Percentiles rank a stretch among this genome's conserved stretches.
Evolutionary conservation across 2,329 filamentous ascomycete species (phyloP).

Genomic region (Ophiostoma tasmaniense): DNA sequence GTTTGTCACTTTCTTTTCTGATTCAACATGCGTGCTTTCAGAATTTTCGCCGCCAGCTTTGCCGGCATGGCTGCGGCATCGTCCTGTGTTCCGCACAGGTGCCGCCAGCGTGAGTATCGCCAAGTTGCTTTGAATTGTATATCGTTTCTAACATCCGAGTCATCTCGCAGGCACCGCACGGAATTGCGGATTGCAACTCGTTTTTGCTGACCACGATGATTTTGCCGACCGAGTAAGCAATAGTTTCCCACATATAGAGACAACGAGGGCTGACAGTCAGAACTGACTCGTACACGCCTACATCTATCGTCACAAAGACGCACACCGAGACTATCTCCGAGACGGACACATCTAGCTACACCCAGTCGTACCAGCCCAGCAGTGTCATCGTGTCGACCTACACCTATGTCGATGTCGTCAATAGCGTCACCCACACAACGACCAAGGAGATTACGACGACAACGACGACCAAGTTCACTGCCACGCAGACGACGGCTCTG

Average conservation of each 20-base stretch:
- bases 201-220: not conserved
- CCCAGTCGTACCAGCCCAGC: constrained; percentile 10
- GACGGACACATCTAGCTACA: constrained; percentile 5
- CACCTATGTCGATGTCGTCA: constrained; percentile 10
- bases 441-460: constrained; percentile 8
- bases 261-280: too few species aligned
- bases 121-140: too few species aligned
- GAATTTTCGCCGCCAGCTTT: not conserved
- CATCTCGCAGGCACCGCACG: not conserved
- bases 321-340: constrained; percentile 9
- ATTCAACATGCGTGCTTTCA: not conserved
- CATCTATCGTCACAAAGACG: not conserved
- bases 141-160: not conserved
- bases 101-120: not conserved
- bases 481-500: constrained; percentile 2
- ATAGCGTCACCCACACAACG: constrained; percentile 10
- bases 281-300: not conserved
- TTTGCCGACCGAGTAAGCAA: not conserved
- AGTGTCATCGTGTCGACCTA: constrained; percentile 11
- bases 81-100: not conserved
- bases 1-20: not conserved
- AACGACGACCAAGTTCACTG: not conserved
- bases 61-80: not conserved
- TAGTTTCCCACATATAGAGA: too few species aligned
- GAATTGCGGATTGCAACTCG: not conserved